phyloP scores from a whole-genome alignment of 2,329 filamentous ascomycete species.

The Akanthomyces uredinophilus region DNA sequence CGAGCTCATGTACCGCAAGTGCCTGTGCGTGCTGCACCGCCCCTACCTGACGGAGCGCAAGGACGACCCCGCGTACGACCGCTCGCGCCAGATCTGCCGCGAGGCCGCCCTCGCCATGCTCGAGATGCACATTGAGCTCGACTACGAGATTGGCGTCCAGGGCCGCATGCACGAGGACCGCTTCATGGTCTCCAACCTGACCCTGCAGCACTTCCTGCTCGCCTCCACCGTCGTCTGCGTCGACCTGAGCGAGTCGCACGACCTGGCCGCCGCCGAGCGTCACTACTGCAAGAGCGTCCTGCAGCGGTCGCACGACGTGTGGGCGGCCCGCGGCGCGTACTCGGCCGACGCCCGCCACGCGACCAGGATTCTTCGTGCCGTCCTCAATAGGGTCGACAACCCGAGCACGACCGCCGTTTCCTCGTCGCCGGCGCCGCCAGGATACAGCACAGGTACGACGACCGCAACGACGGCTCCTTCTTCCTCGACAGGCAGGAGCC shows the following conservation, averaged over 20 bases:
- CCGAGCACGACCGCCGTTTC: not conserved
- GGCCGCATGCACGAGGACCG: conserved; percentile 48
- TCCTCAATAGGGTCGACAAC: conserved; percentile 33
- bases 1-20: conserved; percentile 44
- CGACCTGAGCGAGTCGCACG: conserved; percentile 37
- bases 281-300: conserved; percentile 33
- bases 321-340: conserved; percentile 32
- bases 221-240: conserved; percentile 57
- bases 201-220: conserved; percentile 52
- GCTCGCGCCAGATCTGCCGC: conserved; percentile 38
- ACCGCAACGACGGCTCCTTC: not conserved
- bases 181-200: conserved; percentile 49
- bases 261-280: conserved; percentile 28
- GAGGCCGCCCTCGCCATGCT: conserved; percentile 40
- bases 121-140: conserved; percentile 43
- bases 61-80: conserved; percentile 31
- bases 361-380: conserved; percentile 37
- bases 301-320: conserved; percentile 37
- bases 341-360: conserved; percentile 41
- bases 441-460: not conserved
- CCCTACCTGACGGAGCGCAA: conserved; percentile 39
- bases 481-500: not conserved
- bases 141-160: conserved; percentile 40
- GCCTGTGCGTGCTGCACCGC: conserved; percentile 46
- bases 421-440: not conserved